Evolutionary conservation across 306 rosid genomes (phyloP).

Genomic region (Inga leiocalycina): DNA sequence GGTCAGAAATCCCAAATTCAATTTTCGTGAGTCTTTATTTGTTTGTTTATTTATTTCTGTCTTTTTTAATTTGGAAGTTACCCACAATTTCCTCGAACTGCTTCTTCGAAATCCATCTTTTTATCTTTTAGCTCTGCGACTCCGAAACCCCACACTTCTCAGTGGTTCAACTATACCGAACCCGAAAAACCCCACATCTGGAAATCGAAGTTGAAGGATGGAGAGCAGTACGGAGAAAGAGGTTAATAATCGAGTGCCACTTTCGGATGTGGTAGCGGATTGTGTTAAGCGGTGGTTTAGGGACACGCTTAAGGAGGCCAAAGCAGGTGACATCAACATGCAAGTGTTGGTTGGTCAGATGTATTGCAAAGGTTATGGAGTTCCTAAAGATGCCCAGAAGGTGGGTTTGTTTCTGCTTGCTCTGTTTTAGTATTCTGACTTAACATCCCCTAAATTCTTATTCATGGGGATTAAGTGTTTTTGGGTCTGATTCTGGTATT

Average conservation of each 20-base stretch:
- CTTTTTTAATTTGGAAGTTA: background rate
- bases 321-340: constrained; percentile 86
- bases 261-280: constrained; percentile 82
- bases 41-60: background rate
- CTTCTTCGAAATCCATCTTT: background rate
- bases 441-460: background rate
- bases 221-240: constrained; percentile 56
- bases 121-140: background rate
- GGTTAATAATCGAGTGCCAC: constrained; percentile 53
- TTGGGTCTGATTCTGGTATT: constrained; percentile 25
- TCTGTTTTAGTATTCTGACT: background rate
- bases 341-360: constrained; percentile 93
- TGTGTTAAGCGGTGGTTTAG: constrained; percentile 94
- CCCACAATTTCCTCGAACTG: constrained; percentile 1
- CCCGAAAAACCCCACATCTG: constrained; percentile 1
- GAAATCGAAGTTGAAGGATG: constrained; percentile 49
- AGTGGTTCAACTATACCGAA: constrained; percentile 4
- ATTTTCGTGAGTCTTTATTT: background rate
- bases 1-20: constrained; percentile 36
- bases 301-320: constrained; percentile 86
- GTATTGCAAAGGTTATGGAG: constrained; percentile 90
- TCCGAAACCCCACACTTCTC: constrained; percentile 4
- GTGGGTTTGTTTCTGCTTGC: constrained; percentile 33
- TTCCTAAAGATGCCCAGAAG: constrained; percentile 85
- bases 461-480: constrained; percentile 13